Evolutionary conservation across 169 alveolate genomes (phyloP), one percentile per base, ranked within the genome.

Genomic region (Plasmodium chabaudi): DNA sequence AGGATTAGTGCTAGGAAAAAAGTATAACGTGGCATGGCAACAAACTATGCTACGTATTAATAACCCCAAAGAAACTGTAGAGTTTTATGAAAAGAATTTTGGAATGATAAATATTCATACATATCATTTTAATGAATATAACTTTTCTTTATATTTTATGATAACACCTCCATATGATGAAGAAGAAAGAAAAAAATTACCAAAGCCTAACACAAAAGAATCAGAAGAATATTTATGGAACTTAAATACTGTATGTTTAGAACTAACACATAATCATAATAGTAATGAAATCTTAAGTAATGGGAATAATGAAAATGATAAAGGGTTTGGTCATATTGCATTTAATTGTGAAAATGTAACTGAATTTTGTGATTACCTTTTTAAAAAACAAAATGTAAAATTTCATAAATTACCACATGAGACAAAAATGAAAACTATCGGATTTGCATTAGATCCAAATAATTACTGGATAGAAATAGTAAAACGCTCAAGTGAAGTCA

Each of bases 241-340:
- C 49, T 82, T 93, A 89, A 77, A 93, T 57, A 73, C 88, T 15
- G 92, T 87, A n/a, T 75, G 90, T 51, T 59, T 93, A 68, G 95
- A 94, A 77, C 87, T 94, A 65, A 92, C 94, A 17, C 93, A 94
- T 87, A 94, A 92, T 84, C 93, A 91, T 57, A 93, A 93, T 34
- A 73, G 92, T 23, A 92, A 91, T 56, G 89, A 88, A 44, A 88
- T 68, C 70, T 82, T 92, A 59, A 90, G 93, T 77, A 88, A 90
- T 49, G 97, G 97, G 17, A 94, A 94, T 55, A 90, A 60, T 56
- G 95, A 93, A 65, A 92, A 93, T 67, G 73, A 89, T 56, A 89
- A 94, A 46, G 97, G 97, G 17, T 94, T 94, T 74, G 97, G 97
- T 17, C 95, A 94, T 56, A 89, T 94, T 39, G 95, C 96, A 53